Conservation (phyloP, 371 early-diverging fungal genomes). For the Mortierella sp. region DNA sequence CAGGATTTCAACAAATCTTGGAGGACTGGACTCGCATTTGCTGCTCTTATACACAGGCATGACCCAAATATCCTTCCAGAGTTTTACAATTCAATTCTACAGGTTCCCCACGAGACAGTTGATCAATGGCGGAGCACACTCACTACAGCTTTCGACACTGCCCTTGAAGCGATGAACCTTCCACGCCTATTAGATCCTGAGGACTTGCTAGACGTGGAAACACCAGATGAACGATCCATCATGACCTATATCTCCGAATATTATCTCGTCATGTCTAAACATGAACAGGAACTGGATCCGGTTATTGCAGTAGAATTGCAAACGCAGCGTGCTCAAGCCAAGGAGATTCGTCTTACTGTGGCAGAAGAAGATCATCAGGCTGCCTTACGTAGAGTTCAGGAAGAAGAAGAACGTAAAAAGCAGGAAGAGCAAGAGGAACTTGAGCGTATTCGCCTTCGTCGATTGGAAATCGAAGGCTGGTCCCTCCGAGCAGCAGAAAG, state of each 20-base stretch:
- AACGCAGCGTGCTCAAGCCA: conserved; percentile 32
- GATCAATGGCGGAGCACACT: conserved; percentile 59
- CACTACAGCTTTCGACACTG: conserved; percentile 65
- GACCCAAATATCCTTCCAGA: conserved; percentile 70
- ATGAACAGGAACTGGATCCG: conserved; percentile 41
- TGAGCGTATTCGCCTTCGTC: conserved; percentile 48
- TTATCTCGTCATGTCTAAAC: conserved; percentile 59
- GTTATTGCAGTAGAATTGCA: conserved; percentile 22
- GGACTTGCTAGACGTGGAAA: conserved; percentile 62
- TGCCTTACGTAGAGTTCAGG: conserved; percentile 18
- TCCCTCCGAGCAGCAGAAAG: conserved; percentile 46
- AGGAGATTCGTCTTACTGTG: conserved; percentile 34
- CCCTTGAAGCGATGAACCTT: conserved; percentile 63
- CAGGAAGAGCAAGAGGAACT: conserved; percentile 45
- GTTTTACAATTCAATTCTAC: conserved; percentile 57
- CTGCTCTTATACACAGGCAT: conserved; percentile 76
- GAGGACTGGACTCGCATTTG: conserved; percentile 76
- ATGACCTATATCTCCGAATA: conserved; percentile 73
- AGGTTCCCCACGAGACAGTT: conserved; percentile 40
- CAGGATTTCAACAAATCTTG: conserved; percentile 73
- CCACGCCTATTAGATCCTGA: conserved; percentile 67
- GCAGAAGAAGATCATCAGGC: conserved; percentile 43
- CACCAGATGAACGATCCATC: conserved; percentile 71
- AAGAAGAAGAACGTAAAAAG: conserved; percentile 45
- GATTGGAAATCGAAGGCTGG: conserved; percentile 57